Conservation (phyloP, 371 early-diverging fungal species). For the Actinomucor elegans region DNA sequence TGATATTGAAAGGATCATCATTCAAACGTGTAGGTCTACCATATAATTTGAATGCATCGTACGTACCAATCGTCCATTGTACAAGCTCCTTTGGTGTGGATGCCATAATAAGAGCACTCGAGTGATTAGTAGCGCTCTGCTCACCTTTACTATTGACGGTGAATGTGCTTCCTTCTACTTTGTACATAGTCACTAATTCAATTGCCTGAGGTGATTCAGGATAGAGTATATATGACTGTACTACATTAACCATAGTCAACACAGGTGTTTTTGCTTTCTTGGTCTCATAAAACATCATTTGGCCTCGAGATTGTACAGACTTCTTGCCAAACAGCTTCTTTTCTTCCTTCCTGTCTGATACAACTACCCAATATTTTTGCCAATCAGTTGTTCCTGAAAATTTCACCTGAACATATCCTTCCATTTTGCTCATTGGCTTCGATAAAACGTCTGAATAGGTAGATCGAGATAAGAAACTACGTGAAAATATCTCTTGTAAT, state of each 20-base stretch:
- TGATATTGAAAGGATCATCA: slow-evolving; percentile 18
- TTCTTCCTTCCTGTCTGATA: slow-evolving; percentile 50
- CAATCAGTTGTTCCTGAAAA: slow-evolving; percentile 58
- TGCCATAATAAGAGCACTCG: slow-evolving; percentile 18
- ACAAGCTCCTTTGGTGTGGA: slow-evolving; percentile 29
- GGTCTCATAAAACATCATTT: slow-evolving; percentile 48
- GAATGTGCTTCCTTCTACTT: slow-evolving; percentile 20
- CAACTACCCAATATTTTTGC: slow-evolving; percentile 53
- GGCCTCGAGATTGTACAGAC: slow-evolving; percentile 31
- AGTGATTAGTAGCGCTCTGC: not conserved
- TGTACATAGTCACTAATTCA: slow-evolving; percentile 14
- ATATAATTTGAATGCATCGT: slow-evolving; percentile 43
- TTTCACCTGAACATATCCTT: slow-evolving; percentile 52
- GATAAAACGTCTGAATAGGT: slow-evolving; percentile 15
- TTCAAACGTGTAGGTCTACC: slow-evolving; percentile 32
- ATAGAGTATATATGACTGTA: slow-evolving; percentile 64
- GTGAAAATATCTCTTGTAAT: slow-evolving; percentile 68
- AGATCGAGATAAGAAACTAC: slow-evolving; percentile 45
- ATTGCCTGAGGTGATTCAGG: slow-evolving; percentile 37
- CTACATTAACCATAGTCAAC: slow-evolving; percentile 48
- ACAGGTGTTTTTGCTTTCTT: slow-evolving; percentile 49
- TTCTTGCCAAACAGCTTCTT: slow-evolving; percentile 55
- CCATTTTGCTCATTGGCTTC: slow-evolving; percentile 22
- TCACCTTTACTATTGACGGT: not conserved
- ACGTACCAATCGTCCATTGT: slow-evolving; percentile 32